Conservation (phyloP, 306 rosid species). For the Acmispon strigosus region DNA sequence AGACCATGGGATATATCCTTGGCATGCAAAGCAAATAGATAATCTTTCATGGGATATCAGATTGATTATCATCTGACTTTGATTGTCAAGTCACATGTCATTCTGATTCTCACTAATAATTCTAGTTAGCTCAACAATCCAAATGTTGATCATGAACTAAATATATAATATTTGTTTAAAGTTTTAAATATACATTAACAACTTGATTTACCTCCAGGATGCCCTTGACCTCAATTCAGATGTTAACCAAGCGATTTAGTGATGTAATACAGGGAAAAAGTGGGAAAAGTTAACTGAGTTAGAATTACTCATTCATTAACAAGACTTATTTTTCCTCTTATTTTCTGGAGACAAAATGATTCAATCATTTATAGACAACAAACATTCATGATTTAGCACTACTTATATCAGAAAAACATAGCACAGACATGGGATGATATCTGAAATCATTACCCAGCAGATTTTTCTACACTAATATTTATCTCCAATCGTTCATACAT, state of each 20-base stretch:
- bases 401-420: constrained; percentile 3
- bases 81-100: constrained; percentile 2
- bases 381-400: constrained; percentile 7
- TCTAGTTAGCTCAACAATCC: not conserved
- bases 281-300: not conserved
- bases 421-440: constrained; percentile 9
- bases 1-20: not conserved
- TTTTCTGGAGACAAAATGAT: not conserved
- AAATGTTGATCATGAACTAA: not conserved
- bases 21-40: constrained; percentile 13
- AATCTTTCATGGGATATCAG: not conserved
- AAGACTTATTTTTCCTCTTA: not conserved
- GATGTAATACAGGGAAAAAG: not conserved
- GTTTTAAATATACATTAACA: not conserved
- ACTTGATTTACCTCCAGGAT: not conserved
- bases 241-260: not conserved
- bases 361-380: not conserved
- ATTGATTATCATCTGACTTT: constrained; percentile 3
- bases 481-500: not conserved
- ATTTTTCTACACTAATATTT: not conserved
- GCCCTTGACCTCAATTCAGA: not conserved
- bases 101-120: not conserved
- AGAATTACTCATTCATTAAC: not conserved
- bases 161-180: not conserved
- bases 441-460: constrained; percentile 3